Evolutionary conservation across 768 basidiomycete genomes (phyloP).

Genomic region (Serendipita sp.): DNA sequence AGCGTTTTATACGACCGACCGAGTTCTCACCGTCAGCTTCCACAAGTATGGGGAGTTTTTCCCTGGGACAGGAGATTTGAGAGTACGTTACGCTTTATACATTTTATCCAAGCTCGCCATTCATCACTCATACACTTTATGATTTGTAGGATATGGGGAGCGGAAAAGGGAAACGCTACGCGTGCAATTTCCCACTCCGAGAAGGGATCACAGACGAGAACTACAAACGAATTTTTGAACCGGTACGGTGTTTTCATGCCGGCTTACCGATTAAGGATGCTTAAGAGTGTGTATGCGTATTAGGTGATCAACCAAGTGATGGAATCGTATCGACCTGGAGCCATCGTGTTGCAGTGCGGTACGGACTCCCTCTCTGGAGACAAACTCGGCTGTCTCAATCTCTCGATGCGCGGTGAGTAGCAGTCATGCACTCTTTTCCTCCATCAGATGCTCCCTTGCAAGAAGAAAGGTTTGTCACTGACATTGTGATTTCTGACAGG

Average conservation of each 20-base stretch:
- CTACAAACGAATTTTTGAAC: conserved; percentile 90
- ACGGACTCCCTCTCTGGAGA: conserved; percentile 95
- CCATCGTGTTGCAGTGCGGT: conserved; percentile 92
- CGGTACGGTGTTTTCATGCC: conserved; percentile 28
- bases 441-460: too few relatives aligned
- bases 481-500: conserved; percentile 27
- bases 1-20: conserved; percentile 96
- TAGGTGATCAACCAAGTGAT: conserved; percentile 89
- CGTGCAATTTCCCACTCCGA: conserved; percentile 85
- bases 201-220: conserved; percentile 93
- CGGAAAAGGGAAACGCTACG: conserved; percentile 84
- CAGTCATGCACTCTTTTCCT: too few relatives aligned
- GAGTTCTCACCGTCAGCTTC: conserved; percentile 97
- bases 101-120: too few relatives aligned
- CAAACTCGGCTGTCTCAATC: conserved; percentile 86
- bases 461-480: too few relatives aligned
- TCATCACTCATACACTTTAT: conserved; percentile 1
- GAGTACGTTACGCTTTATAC: conserved; percentile 21
- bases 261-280: neutral
- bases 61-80: conserved; percentile 93
- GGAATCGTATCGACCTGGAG: conserved; percentile 86
- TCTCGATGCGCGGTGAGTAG: conserved; percentile 75
- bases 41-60: conserved; percentile 99
- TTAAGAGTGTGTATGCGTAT: neutral
- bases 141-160: conserved; percentile 68